Percentiles rank a stretch among this genome's conserved stretches.
Conservation (phyloP, 768 basidiomycete species). For the Amanita brunnescens region DNA sequence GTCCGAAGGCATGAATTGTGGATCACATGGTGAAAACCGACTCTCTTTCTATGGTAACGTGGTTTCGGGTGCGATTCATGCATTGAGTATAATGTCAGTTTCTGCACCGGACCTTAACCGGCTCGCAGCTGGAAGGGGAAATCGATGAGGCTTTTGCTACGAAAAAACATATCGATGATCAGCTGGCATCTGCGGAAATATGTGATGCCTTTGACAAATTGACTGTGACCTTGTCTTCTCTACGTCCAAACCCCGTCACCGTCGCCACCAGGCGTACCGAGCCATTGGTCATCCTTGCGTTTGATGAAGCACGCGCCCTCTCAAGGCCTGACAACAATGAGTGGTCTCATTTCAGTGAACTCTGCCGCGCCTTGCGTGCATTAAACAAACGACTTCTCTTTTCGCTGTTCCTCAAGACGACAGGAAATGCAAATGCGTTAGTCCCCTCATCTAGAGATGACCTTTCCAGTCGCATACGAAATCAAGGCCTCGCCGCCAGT, state of each 20-base stretch:
- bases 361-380: not conserved
- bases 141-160: not conserved
- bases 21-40: not conserved
- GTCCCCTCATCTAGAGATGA: not conserved
- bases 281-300: slow-evolving; percentile 2
- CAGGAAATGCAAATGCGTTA: slow-evolving; percentile 1
- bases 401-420: not conserved
- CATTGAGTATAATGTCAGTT: slow-evolving; percentile 1
- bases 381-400: not conserved
- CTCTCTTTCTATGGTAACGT: not conserved
- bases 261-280: not conserved
- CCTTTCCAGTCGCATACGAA: not conserved
- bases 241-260: not conserved
- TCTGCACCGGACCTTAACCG: not conserved
- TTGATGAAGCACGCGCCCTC: slow-evolving; percentile 1
- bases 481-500: not conserved
- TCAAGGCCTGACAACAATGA: not conserved
- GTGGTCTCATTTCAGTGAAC: slow-evolving; percentile 1
- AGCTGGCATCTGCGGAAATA: slow-evolving; percentile 1
- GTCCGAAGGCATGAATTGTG: not conserved
- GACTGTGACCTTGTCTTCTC: not conserved
- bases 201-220: not conserved
- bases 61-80: not conserved
- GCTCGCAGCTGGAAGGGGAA: not conserved
- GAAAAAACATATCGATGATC: not conserved